Evolutionary conservation across 371 early-diverging fungal species (phyloP), one percentile per base, ranked within the genome.

Genomic region (Mortierella sp.): DNA sequence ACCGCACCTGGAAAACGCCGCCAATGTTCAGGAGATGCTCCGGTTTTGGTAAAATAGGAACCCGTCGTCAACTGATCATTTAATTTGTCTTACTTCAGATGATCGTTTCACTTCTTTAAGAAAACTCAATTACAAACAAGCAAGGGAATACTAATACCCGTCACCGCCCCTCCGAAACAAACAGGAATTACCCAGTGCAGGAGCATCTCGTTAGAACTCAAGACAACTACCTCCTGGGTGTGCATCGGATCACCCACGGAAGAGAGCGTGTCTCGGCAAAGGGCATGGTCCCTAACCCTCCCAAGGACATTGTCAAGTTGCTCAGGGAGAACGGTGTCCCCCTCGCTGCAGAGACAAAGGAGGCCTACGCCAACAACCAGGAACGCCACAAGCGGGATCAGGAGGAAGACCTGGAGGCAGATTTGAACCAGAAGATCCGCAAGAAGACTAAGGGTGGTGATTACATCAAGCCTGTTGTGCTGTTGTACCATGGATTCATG

Each of bases 401-500:
- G 76, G 75, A 71, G 12, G 75, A 72, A 54, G 72, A 74, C 10
- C 29, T 74, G 21, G 71, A 79, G 21, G 75, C 51, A 29, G 73
- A 72, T 72, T 74, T 56, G 70, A 46, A 86, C 21, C 46, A 43
- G 4, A 46, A 71, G 51, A 44, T 48, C 18, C 32, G n/a, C 41
- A 46, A 81, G 63, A 16, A 72, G 2, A 43, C 73, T 35, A 87
- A 77, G 55, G 65, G 76, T 7, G 76, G 63, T 32, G 79, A 85
- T 3, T 88, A 87, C 51, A 82, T 80, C 51, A 89, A 91, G 49
- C 98, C 99, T 0, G 97, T 96, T 14, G 98, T 98, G 4, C 87
- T 99, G 55, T 90, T 99, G 12, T 97, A 97, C 92, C 98, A 99
- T 84, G 99, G 99, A 0, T 97, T 98, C 87, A 90, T 98, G 89